Evolutionary conservation across 2,329 filamentous ascomycete genomes (phyloP).

Genomic region (Penicillium sp.): DNA sequence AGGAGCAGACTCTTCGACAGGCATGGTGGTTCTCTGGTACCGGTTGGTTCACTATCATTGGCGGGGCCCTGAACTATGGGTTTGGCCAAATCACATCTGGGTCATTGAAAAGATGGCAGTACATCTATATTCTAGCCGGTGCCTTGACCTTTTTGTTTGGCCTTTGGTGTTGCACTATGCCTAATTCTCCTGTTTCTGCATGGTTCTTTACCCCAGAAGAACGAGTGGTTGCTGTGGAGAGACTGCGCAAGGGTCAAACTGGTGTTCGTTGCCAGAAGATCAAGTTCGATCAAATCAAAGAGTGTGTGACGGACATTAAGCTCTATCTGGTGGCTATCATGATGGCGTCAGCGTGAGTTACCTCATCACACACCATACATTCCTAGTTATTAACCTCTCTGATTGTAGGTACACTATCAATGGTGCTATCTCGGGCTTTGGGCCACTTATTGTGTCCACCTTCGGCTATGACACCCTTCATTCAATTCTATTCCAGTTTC

Average conservation of each 20-base stretch:
- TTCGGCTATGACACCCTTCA: slow-evolving; percentile 65
- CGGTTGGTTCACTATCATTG: slow-evolving; percentile 60
- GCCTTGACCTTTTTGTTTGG: slow-evolving; percentile 64
- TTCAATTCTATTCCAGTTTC: slow-evolving; percentile 72
- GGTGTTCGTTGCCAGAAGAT: slow-evolving; percentile 62
- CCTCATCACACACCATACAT: neutral
- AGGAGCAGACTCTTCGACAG: slow-evolving; percentile 63
- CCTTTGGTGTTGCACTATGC: slow-evolving; percentile 62
- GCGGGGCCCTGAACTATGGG: slow-evolving; percentile 64
- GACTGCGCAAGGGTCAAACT: slow-evolving; percentile 61
- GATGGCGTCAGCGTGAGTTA: slow-evolving; percentile 61
- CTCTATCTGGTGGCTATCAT: slow-evolving; percentile 64
- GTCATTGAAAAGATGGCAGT: slow-evolving; percentile 62
- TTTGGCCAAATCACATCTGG: slow-evolving; percentile 62
- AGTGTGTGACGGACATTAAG: slow-evolving; percentile 60
- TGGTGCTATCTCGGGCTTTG: slow-evolving; percentile 68
- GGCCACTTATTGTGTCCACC: slow-evolving; percentile 68
- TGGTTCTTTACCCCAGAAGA: slow-evolving; percentile 68
- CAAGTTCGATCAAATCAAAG: slow-evolving; percentile 58
- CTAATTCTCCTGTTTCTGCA: slow-evolving; percentile 63
- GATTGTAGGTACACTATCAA: slow-evolving; percentile 63
- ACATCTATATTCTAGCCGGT: slow-evolving; percentile 67
- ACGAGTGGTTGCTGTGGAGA: slow-evolving; percentile 62
- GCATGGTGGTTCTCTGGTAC: slow-evolving; percentile 65
- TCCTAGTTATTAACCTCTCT: neutral